Percentiles rank a stretch among this genome's conserved stretches.
Conservation (phyloP, 768 basidiomycete genomes). For the Agrocybe pediades region DNA sequence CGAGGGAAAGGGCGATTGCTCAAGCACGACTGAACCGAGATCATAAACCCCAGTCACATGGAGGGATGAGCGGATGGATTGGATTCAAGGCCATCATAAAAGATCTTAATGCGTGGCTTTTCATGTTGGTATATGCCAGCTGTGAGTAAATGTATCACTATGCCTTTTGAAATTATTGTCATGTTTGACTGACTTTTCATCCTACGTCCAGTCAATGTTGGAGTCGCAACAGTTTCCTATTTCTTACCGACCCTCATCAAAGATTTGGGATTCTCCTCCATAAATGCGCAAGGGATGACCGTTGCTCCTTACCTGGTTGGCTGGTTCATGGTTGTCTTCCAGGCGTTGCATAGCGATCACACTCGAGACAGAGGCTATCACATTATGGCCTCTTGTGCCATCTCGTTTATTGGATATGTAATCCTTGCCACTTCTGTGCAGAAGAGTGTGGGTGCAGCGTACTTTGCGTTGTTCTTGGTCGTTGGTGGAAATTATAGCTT, state of each 20-base stretch:
- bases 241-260: conserved; percentile 60
- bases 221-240: conserved; percentile 57
- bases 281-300: conserved; percentile 59
- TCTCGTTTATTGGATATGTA: conserved; percentile 54
- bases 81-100: conserved; percentile 53
- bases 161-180: no score
- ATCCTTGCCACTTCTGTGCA: conserved; percentile 53
- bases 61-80: conserved; percentile 57
- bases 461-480: conserved; percentile 60
- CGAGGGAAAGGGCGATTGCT: conserved; percentile 55
- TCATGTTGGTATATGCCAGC: conserved; percentile 53
- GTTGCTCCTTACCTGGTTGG: conserved; percentile 59
- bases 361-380: conserved; percentile 58
- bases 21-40: conserved; percentile 57
- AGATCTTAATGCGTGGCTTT: conserved; percentile 54
- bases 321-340: conserved; percentile 56
- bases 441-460: conserved; percentile 53
- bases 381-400: conserved; percentile 48
- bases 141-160: conserved; percentile 37
- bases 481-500: conserved; percentile 55
- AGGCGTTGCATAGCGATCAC: conserved; percentile 56
- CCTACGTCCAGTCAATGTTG: conserved; percentile 49
- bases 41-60: conserved; percentile 58
- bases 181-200: background rate
- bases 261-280: conserved; percentile 55